Evolutionary conservation across 2,329 filamentous ascomycete genomes (phyloP), one percentile per base, ranked within the genome.

Genomic region (Xylariomycetidae sp.): DNA sequence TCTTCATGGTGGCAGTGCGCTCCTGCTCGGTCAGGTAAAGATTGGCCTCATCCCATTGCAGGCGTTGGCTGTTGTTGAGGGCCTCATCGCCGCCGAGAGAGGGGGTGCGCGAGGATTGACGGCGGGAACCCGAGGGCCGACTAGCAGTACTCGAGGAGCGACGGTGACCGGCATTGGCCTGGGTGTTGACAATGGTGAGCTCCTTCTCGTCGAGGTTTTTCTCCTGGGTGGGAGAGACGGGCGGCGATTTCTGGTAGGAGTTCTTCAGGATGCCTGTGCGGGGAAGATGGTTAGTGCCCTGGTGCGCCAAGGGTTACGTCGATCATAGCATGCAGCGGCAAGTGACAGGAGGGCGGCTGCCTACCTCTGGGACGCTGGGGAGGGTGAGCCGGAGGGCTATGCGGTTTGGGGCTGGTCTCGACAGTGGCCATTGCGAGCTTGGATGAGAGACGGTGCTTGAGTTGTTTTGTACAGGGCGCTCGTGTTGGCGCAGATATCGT

Each of bases 21-120:
- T 96, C 87, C 62, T 96, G 90, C 65, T 98, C 92, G 6, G 92
- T 92, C 33, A 98, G 74, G 64, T 95, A 98, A 19, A 98, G 74
- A 57, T 98, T 98, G 28, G 86, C 92, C 67, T 98, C 92, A 60
- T 98, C 92, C 92, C 92, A 98, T 66, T 95, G 95, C 48, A 98
- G 72, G 42, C 88, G 81, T 43, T 85, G 82, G 38, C 75, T 80
- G 37, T 69, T 71, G 30, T 78, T 73, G 13, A 68, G 59, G 25
- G 73, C 67, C 28, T 66, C 60, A 15, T 67, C 64, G 33, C 55
- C 60, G 38, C 52, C 58, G 40, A 68, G 61, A 35, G 67, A 65
- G 30, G 63, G 58, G 39, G 66, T 61, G 40, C 63, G 63, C 38
- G 60, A 63, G 1, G 84, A 89, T 45, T 81, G 82, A 31, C 86